Evolutionary conservation across 192 early-diverging fungal species (phyloP), one percentile per base, ranked within the genome.

Genomic region (Backusella luteola): DNA sequence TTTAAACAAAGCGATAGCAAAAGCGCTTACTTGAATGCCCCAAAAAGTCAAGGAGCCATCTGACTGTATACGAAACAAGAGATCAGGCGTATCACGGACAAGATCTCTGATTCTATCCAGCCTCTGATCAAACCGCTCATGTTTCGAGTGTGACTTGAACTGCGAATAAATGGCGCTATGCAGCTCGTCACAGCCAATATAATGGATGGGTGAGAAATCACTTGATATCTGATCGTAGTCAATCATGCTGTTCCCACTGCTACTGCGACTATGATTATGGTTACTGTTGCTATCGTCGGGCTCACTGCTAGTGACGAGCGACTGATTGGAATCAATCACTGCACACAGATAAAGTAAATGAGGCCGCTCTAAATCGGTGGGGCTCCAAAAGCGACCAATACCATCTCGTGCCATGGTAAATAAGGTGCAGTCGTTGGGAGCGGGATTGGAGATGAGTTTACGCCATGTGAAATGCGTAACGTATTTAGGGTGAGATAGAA

Each of bases 21-120:
- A 34, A 14, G n/a, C 29, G 1, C 23, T 69, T 85, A 93, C 93
- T 83, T 94, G 89, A 32, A 96, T 80, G 8, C 93, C 94, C 94
- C 94, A 96, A 29, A 95, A 87, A 17, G 89, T 81, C 77, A 94
- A 83, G 2, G 91, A 87, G 2, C 94, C 94, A 75, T 94, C 91
- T 32, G 79, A 67, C 70, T 88, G 85, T 29, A 95, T 78, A 68
- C 91, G 90, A 76, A 94, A 93, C 19, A 95, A 81, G 39, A 95
- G 83, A 75, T 95, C 94, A 0, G 93, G 89, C 34, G 92, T 93
- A 35, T 94, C 94, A 66, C 84, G 86, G 26, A 92, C 67, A 21
- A 91, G 76, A 36, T 92, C 89, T 53, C 81, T 81, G 41, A 95
- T 71, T 68, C 84, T 89, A 39, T 86, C 73, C 39, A 89, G 34